Conservation (phyloP, 2,329 filamentous ascomycete species). For the Exophiala spinifera region DNA sequence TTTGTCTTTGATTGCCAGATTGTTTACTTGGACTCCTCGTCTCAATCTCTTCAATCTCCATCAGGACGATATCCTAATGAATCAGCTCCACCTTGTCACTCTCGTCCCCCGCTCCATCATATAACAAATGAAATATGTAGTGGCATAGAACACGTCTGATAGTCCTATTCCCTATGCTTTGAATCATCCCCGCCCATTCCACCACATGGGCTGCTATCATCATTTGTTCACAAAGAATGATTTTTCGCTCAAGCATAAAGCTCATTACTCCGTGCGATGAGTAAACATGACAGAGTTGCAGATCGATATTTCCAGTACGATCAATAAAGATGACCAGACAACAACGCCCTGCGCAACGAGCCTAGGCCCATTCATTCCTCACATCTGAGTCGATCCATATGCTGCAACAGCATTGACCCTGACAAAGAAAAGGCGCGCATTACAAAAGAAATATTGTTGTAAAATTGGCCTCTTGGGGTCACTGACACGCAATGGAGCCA, state of each 20-base stretch:
- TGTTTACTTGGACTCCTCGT: neutral
- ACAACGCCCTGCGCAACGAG: slow-evolving; percentile 19
- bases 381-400: neutral
- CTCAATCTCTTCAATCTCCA: neutral
- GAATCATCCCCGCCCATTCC: neutral
- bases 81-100: neutral
- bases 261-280: slow-evolving; percentile 29
- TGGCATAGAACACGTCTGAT: neutral
- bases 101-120: neutral
- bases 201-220: neutral
- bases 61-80: neutral
- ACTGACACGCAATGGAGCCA: neutral
- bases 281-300: slow-evolving; percentile 31
- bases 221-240: slow-evolving; percentile 1
- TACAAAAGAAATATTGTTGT: slow-evolving; percentile 19
- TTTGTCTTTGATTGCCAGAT: neutral
- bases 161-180: neutral
- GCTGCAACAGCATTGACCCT: neutral
- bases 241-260: slow-evolving; percentile 7
- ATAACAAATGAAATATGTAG: slow-evolving; percentile 2
- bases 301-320: slow-evolving; percentile 27
- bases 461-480: neutral
- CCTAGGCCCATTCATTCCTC: slow-evolving; percentile 9
- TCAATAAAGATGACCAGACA: slow-evolving; percentile 31
- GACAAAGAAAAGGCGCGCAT: slow-evolving; percentile 2